Evolutionary conservation across 805 yeast genomes (phyloP), one percentile per base, ranked within the genome.

Genomic region (Saccharomycopsis javanensis): DNA sequence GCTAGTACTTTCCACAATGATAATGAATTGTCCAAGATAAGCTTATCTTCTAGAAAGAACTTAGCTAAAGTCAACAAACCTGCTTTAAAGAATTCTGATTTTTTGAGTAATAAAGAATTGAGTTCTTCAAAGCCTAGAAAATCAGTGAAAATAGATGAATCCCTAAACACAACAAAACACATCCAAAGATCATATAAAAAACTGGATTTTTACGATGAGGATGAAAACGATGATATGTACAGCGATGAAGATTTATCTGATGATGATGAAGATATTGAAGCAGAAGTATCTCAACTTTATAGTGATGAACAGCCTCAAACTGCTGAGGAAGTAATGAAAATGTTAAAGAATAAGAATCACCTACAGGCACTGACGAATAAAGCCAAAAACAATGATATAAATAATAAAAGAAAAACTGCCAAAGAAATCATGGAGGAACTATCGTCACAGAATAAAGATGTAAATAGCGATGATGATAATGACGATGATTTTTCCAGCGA

Each of bases 301-400:
- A 57, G 55, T 6, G 57, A 55, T 7, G 63, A 66, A 28, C 68
- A 65, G 50, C 69, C 69, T 5, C 70, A 70, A 62, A 69, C 72
- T 11, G 75, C 68, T 1, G 77, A 70, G 52, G 78, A 75, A 50
- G 78, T 78, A 1, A 72, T 73, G 74, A 75, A 71, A 1, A 72
- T 76, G 3, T 64, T 77, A 56, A 75, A 69, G 65, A 73, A 73
- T 34, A 52, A 52, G n/a, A 55, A 50, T 11, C 28, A 50, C 20
- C 38, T 53, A 11, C 10, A 25, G 4, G 4, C 16, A 1, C 10
- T 33, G 38, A 30, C 7, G 13, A n/a, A 20, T 15, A 53, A 38
- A 33, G 30, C 20, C 48, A 50, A 16, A 54, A 38, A 7, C 30
- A 58, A 23, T 13, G 20, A 25, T 31, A 48, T 31, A 11, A 45